Evolutionary conservation across 108 stramenopile species (phyloP).

Genomic region (Cyclotella choctawhatcheeana): DNA sequence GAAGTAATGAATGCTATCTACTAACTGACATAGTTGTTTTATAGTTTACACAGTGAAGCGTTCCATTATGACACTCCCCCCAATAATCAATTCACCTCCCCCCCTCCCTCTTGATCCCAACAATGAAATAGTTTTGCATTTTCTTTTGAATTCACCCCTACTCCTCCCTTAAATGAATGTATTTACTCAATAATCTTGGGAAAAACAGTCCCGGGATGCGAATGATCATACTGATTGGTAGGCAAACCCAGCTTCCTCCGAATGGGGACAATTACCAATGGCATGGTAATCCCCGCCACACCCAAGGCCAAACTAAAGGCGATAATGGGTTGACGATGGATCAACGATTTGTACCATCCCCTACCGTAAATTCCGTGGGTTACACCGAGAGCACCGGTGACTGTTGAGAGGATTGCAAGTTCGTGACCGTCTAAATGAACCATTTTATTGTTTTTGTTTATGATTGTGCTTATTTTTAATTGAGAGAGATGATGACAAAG

Average conservation of each 20-base stretch:
- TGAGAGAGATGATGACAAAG: no score
- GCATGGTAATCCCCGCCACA: constrained; percentile 61
- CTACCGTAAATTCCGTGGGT: constrained; percentile 72
- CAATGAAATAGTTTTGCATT: no score
- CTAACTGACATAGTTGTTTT: no score
- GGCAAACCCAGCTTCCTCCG: constrained; percentile 79
- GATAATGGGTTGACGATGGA: constrained; percentile 82
- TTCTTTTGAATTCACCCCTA: no score
- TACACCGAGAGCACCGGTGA: constrained; percentile 65
- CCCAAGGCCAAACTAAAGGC: constrained; percentile 74
- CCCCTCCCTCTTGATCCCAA: no score
- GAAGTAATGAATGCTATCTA: no score
- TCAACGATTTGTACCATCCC: constrained; percentile 79
- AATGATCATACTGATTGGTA: constrained; percentile 87
- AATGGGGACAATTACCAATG: constrained; percentile 75
- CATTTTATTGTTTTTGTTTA: constrained; percentile 36
- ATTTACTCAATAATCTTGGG: constrained; percentile 67
- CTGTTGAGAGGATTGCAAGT: constrained; percentile 68
- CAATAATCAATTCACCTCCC: no score
- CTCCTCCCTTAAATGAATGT: constrained; percentile 5
- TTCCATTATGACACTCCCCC: no score
- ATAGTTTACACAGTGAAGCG: no score
- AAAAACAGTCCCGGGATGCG: constrained; percentile 59
- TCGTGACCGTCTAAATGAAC: constrained; percentile 87
- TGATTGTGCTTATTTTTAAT: no score